A percentile compares a stretch with the other conserved stretches of the same genome.
Conservation (phyloP, 768 basidiomycete genomes). For the Strobilomyces echinocephalus region DNA sequence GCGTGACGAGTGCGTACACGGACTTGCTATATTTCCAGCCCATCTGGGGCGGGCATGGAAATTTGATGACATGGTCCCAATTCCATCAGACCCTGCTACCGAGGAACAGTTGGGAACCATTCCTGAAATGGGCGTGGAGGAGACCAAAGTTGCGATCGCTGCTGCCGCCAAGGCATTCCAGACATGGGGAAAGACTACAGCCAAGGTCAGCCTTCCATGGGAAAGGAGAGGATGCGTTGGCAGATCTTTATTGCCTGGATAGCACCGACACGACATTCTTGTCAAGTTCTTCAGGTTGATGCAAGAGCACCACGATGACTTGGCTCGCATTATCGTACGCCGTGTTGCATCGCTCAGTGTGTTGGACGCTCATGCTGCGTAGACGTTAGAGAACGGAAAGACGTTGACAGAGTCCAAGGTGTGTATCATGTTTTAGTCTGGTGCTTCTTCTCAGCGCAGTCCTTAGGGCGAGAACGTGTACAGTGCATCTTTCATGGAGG, state of each 20-base stretch:
- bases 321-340: conserved; percentile 79
- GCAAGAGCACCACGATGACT: conserved; percentile 81
- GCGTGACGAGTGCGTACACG: conserved; percentile 75
- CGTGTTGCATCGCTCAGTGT: background rate
- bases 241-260: background rate
- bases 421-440: background rate
- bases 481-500: conserved; percentile 81
- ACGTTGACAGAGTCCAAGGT: conserved; percentile 80
- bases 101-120: conserved; percentile 76
- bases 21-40: background rate
- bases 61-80: background rate
- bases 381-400: conserved; percentile 97
- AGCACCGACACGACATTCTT: conserved; percentile 82
- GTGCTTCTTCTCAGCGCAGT: background rate
- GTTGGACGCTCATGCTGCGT: conserved; percentile 11
- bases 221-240: background rate
- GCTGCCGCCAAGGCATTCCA: conserved; percentile 79
- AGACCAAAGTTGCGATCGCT: conserved; percentile 80
- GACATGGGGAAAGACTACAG: conserved; percentile 82
- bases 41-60: background rate
- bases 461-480: conserved; percentile 81
- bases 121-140: conserved; percentile 83
- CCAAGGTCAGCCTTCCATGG: conserved; percentile 51
- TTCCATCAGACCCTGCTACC: conserved; percentile 75
- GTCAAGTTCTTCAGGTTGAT: conserved; percentile 75